These are phyloP conservation scores for Porogramme epimiltina DNA, from an alignment of 1,284 basidiomycete species.

Conservation along the genomic window DNA sequence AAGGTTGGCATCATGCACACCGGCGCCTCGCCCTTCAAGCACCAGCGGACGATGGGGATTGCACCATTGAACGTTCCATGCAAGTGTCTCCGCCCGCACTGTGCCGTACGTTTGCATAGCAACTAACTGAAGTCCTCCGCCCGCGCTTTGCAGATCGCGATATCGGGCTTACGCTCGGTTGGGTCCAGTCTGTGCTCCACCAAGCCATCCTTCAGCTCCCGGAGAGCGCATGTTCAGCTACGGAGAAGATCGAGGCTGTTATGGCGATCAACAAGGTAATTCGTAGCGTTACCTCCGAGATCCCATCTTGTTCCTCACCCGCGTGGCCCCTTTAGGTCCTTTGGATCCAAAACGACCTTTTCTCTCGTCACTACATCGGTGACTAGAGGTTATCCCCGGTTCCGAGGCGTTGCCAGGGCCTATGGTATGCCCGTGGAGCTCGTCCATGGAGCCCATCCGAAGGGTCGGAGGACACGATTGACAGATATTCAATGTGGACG, in stretches of 20 bases:
- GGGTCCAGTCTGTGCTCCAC: slow-evolving; percentile 35
- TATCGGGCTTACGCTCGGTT: slow-evolving; percentile 35
- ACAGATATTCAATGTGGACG: not conserved
- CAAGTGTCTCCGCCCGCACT: slow-evolving; percentile 11
- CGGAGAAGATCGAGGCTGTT: slow-evolving; percentile 42
- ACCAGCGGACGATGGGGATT: slow-evolving; percentile 34
- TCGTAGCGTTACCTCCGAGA: not conserved
- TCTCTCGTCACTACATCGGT: slow-evolving; percentile 44
- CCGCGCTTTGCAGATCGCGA: slow-evolving; percentile 32
- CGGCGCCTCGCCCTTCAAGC: slow-evolving; percentile 44
- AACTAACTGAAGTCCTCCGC: not conserved
- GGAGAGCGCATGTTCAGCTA: slow-evolving; percentile 26
- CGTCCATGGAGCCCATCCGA: no score
- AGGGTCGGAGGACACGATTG: no score
- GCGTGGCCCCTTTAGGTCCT: slow-evolving; percentile 33
- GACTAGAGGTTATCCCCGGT: slow-evolving; percentile 19
- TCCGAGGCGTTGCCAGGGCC: no score
- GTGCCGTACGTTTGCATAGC: not conserved
- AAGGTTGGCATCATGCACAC: slow-evolving; percentile 55
- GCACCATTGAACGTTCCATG: slow-evolving; percentile 38
- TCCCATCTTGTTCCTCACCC: not conserved
- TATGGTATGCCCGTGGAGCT: no score
- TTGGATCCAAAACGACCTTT: slow-evolving; percentile 53
- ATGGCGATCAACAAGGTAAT: slow-evolving; percentile 49
- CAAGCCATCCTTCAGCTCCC: slow-evolving; percentile 33